Evolutionary conservation across 805 yeast species (phyloP).

Genomic region (Nakazawaea laoshanensis): DNA sequence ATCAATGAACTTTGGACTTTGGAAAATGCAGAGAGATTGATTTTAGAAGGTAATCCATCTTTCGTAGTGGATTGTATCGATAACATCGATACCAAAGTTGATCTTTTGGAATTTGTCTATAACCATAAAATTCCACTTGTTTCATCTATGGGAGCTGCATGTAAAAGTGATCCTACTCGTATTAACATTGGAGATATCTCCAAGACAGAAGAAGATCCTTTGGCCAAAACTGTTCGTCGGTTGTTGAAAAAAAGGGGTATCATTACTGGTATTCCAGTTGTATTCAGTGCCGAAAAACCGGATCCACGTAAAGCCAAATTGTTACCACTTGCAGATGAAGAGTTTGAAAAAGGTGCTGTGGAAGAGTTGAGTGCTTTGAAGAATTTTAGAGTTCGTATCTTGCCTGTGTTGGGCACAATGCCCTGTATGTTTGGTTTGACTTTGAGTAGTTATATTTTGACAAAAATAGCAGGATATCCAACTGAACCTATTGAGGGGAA

Average conservation of each 20-base stretch:
- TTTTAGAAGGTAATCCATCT: slow-evolving; percentile 53
- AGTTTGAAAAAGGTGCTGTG: slow-evolving; percentile 72
- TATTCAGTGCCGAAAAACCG: slow-evolving; percentile 92
- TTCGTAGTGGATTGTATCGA: slow-evolving; percentile 93
- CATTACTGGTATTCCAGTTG: slow-evolving; percentile 68
- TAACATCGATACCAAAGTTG: slow-evolving; percentile 95
- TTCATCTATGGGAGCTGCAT: slow-evolving; percentile 95
- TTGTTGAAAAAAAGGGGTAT: slow-evolving; percentile 78
- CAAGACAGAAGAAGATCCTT: slow-evolving; percentile 87
- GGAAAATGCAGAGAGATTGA: slow-evolving; percentile 53
- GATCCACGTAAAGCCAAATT: slow-evolving; percentile 88
- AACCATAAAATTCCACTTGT: slow-evolving; percentile 56
- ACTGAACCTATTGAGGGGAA: slow-evolving; percentile 88
- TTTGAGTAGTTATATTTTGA: slow-evolving; percentile 75
- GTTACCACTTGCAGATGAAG: slow-evolving; percentile 78
- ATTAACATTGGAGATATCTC: slow-evolving; percentile 85
- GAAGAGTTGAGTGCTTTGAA: slow-evolving; percentile 80
- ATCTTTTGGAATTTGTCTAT: slow-evolving; percentile 67
- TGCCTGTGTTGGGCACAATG: slow-evolving; percentile 95
- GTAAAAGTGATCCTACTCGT: slow-evolving; percentile 92
- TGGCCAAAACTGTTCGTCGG: slow-evolving; percentile 81
- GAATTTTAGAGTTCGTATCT: slow-evolving; percentile 87
- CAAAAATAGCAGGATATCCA: slow-evolving; percentile 79
- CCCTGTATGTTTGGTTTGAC: slow-evolving; percentile 95
- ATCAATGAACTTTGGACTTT: slow-evolving; percentile 70